Percentiles rank a stretch among this genome's conserved stretches.
These are phyloP conservation scores for Coelastrella sp. DNA, from an alignment of 139 green algal species.

Conservation along the genomic window DNA sequence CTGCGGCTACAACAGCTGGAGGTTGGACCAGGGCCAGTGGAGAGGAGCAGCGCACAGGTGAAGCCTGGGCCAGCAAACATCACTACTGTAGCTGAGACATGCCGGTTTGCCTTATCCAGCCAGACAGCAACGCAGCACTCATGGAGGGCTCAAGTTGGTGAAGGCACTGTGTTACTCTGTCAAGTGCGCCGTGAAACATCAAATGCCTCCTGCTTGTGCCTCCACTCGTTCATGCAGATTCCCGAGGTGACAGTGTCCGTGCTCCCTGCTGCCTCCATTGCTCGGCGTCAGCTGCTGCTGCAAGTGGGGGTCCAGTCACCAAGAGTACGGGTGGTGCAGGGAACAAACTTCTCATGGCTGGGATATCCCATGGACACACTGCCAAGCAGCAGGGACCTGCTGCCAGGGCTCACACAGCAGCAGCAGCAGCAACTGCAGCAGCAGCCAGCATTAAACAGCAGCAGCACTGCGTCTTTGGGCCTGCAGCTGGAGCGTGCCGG, in stretches of 20 bases:
- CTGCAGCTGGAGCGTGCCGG: constrained; percentile 5
- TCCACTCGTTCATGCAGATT: constrained; percentile 1
- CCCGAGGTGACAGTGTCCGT: constrained; percentile 28
- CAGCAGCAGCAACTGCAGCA: constrained; percentile 7
- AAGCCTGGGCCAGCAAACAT: not conserved
- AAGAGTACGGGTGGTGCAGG: constrained; percentile 73
- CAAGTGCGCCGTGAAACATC: too few relatives aligned
- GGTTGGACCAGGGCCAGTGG: constrained; percentile 54
- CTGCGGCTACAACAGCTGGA: constrained; percentile 42
- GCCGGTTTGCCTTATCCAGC: too few relatives aligned
- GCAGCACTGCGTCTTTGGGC: not conserved
- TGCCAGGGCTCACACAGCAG: constrained; percentile 66
- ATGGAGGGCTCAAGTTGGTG: too few relatives aligned
- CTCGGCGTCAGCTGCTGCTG: constrained; percentile 35
- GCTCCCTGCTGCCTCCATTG: constrained; percentile 26
- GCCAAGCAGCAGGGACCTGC: constrained; percentile 70
- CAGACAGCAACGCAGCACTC: too few relatives aligned
- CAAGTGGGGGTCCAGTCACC: not conserved
- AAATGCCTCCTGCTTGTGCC: not conserved
- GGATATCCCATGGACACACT: constrained; percentile 90
- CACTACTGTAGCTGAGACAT: too few relatives aligned
- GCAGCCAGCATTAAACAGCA: not conserved
- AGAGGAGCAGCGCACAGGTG: constrained; percentile 53
- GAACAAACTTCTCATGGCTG: constrained; percentile 85
- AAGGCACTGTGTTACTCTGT: too few relatives aligned